A percentile compares a stretch with the other conserved stretches of the same genome.
These are phyloP conservation scores for Apiotrichum laibachii DNA, from an alignment of 1,284 basidiomycete genomes.

Conservation along the genomic window DNA sequence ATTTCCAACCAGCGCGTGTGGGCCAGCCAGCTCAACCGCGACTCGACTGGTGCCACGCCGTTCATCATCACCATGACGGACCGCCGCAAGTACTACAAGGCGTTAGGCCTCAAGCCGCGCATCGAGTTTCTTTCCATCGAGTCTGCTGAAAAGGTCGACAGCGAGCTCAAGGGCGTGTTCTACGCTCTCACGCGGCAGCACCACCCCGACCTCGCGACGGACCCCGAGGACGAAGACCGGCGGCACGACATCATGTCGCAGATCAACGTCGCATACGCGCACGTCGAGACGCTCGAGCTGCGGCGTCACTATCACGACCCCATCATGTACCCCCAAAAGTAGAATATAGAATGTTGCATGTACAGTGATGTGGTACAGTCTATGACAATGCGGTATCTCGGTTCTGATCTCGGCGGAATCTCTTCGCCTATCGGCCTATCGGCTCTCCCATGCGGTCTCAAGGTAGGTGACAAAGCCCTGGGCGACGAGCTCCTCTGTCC, in stretches of 20 bases:
- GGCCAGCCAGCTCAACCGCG: background rate
- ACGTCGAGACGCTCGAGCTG: constrained; percentile 9
- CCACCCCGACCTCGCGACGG: constrained; percentile 18
- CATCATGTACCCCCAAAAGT: background rate
- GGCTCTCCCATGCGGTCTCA: constrained; percentile 58
- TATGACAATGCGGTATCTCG: background rate
- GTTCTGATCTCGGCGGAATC: background rate
- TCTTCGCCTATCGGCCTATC: background rate
- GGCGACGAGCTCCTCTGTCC: constrained; percentile 70
- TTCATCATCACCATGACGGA: constrained; percentile 5
- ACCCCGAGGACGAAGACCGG: background rate
- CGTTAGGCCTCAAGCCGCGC: constrained; percentile 11
- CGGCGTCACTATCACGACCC: constrained; percentile 2
- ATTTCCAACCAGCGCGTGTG: constrained; percentile 2
- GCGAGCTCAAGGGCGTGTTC: constrained; percentile 6
- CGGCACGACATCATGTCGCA: constrained; percentile 6
- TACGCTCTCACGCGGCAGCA: constrained; percentile 4
- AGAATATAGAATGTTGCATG: background rate
- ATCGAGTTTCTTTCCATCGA: constrained; percentile 7
- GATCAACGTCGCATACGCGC: constrained; percentile 18
- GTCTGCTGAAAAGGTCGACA: constrained; percentile 10
- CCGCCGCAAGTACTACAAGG: constrained; percentile 14
- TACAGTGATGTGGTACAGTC: too few relatives aligned
- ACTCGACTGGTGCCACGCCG: background rate
- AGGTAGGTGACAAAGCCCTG: constrained; percentile 74